phyloP scores from a whole-genome alignment of 2,329 filamentous ascomycete species.

The Phialemonium atrogriseum region DNA sequence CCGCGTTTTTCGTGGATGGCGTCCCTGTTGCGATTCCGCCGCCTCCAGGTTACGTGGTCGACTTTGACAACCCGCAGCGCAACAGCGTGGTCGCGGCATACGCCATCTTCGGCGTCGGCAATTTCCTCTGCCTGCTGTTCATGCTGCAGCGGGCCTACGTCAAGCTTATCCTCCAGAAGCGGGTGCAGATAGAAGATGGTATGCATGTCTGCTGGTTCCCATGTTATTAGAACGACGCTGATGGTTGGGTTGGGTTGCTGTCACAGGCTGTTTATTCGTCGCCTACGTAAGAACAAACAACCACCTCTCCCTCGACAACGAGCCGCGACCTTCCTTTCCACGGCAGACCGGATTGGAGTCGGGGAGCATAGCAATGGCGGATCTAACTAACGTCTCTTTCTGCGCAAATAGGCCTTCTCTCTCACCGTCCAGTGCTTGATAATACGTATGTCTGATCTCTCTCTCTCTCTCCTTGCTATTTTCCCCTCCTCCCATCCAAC shows the following conservation, averaged over 20 bases:
- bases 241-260: too few species aligned
- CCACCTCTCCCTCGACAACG: too few species aligned
- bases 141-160: conserved; percentile 19
- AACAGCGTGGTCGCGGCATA: conserved; percentile 13
- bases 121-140: conserved; percentile 13
- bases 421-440: conserved; percentile 1
- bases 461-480: neutral
- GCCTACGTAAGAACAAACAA: too few species aligned
- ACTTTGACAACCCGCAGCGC: conserved; percentile 18
- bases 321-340: too few species aligned
- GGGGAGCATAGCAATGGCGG: too few species aligned
- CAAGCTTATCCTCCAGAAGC: conserved; percentile 14
- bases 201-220: too few species aligned
- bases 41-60: conserved; percentile 18
- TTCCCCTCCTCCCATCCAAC: too few species aligned
- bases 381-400: too few species aligned
- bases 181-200: conserved; percentile 19
- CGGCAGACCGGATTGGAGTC: too few species aligned
- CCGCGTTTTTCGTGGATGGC: conserved; percentile 5
- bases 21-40: conserved; percentile 12
- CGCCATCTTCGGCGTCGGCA: conserved; percentile 14
- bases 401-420: neutral
- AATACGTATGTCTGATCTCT: conserved; percentile 1
- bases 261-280: too few species aligned
- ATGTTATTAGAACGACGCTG: too few species aligned